These are phyloP conservation scores for Nelumbo lutea DNA, from an alignment of 164 flowering plant species.

Conservation along the genomic window DNA sequence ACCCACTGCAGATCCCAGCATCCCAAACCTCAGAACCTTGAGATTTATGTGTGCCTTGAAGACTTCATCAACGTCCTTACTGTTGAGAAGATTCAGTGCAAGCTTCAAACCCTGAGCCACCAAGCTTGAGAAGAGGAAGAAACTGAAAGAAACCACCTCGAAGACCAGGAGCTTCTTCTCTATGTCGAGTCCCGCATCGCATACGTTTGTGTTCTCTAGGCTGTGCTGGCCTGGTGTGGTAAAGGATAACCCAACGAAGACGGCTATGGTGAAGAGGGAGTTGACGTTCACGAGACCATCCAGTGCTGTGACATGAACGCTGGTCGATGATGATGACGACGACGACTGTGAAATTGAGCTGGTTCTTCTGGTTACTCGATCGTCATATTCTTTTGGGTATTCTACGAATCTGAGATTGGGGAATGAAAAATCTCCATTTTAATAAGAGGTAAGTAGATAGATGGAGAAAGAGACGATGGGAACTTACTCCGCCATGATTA, in stretches of 20 bases:
- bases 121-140: slow-evolving; percentile 61
- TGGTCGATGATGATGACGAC: neutral
- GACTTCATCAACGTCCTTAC: slow-evolving; percentile 15
- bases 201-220: slow-evolving; percentile 33
- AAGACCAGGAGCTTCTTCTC: slow-evolving; percentile 40
- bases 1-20: no score
- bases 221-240: slow-evolving; percentile 28
- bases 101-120: slow-evolving; percentile 63
- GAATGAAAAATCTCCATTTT: neutral
- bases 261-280: slow-evolving; percentile 44
- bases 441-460: no score
- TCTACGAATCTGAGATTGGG: slow-evolving; percentile 17
- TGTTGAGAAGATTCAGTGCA: slow-evolving; percentile 52
- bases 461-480: no score
- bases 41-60: no score
- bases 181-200: slow-evolving; percentile 41
- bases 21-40: no score
- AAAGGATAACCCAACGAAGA: slow-evolving; percentile 44
- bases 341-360: no score
- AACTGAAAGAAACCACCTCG: slow-evolving; percentile 65
- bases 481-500: no score
- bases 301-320: slow-evolving; percentile 47
- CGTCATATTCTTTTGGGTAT: slow-evolving; percentile 15
- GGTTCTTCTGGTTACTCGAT: neutral
- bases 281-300: slow-evolving; percentile 47